Evolutionary conservation across 106 monocot genomes (phyloP).

Genomic region (Platanthera zijinensis): DNA sequence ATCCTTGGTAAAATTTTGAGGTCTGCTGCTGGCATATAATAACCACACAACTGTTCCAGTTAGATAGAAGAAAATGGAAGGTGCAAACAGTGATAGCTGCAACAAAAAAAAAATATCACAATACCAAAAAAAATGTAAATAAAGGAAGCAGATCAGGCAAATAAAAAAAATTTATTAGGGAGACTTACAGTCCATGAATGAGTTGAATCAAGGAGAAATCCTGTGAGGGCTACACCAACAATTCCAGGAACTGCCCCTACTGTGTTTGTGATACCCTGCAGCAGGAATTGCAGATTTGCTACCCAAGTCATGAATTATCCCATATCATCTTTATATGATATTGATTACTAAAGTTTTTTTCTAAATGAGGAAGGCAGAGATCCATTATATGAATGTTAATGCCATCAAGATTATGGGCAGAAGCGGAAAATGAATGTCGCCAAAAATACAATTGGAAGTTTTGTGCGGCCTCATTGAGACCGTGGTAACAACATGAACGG

Average conservation of each 20-base stretch:
- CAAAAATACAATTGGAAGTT: too few species aligned
- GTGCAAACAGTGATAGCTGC: constrained; percentile 84
- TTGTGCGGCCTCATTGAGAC: too few species aligned
- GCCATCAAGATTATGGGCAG: too few species aligned
- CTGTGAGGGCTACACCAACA: constrained; percentile 78
- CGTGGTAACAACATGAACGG: too few species aligned
- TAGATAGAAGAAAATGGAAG: constrained; percentile 95
- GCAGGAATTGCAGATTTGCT: neutral
- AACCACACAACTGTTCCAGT: constrained; percentile 88
- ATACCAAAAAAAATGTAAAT: neutral
- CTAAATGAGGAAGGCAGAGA: too few species aligned
- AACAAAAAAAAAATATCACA: constrained; percentile 1
- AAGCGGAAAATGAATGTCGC: too few species aligned
- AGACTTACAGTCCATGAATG: constrained; percentile 98
- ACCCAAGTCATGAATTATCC: neutral
- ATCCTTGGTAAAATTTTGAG: constrained; percentile 59
- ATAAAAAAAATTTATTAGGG: neutral
- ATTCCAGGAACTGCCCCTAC: constrained; percentile 95
- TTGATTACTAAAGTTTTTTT: too few species aligned
- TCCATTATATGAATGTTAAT: too few species aligned
- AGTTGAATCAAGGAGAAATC: constrained; percentile 87
- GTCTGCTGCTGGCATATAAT: constrained; percentile 81
- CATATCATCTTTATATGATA: too few species aligned
- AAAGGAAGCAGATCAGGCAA: neutral
- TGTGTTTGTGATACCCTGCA: constrained; percentile 91